These are phyloP conservation scores for Crithidia expoeki DNA, from an alignment of 208 protist genomes.

Conservation along the genomic window DNA sequence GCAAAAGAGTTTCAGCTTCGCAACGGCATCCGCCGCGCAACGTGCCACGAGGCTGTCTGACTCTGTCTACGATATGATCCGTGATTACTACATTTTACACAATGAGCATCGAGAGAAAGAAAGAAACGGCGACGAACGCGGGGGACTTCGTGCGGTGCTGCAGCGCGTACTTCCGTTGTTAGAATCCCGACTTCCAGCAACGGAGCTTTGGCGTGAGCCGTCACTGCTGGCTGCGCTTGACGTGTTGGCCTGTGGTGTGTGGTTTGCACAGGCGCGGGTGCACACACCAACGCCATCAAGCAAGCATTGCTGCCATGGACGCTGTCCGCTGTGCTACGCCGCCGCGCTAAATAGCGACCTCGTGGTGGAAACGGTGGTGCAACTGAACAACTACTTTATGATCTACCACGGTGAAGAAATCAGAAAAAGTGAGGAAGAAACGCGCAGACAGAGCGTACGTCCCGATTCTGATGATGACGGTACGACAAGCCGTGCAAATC, in stretches of 20 bases:
- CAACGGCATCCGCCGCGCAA: neutral
- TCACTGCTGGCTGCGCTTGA: constrained; percentile 58
- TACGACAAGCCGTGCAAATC: no score
- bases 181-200: constrained; percentile 18
- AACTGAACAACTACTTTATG: constrained; percentile 37
- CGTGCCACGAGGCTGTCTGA: neutral
- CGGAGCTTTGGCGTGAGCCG: constrained; percentile 63
- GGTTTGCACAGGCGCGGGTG: constrained; percentile 21
- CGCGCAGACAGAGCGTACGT: neutral
- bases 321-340: constrained; percentile 66
- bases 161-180: constrained; percentile 21
- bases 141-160: constrained; percentile 3
- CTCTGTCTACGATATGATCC: neutral
- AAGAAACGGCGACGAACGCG: neutral
- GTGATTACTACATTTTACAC: neutral
- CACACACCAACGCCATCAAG: constrained; percentile 17
- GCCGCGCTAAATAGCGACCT: constrained; percentile 51
- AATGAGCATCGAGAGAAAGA: neutral
- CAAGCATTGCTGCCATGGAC: neutral
- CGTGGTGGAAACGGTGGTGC: constrained; percentile 39
- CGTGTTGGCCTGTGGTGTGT: constrained; percentile 36
- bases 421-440: neutral
- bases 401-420: constrained; percentile 23
- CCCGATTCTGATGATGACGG: no score
- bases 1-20: neutral